These are phyloP conservation scores for Arabidopsis lyrata DNA, from an alignment of 441 rosid species.

Conservation along the genomic window DNA sequence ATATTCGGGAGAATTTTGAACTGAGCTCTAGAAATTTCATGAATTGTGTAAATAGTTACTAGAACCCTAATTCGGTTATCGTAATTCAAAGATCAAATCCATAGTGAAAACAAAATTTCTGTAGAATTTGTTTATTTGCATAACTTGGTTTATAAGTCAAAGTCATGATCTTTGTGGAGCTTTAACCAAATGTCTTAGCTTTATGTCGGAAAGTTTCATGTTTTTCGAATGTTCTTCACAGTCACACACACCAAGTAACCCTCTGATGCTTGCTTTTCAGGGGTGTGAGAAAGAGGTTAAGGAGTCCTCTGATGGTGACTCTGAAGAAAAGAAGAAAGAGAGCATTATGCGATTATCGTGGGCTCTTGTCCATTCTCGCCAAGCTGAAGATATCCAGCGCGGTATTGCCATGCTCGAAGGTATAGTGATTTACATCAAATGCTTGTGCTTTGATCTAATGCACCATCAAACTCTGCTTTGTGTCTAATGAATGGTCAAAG, in stretches of 20 bases:
- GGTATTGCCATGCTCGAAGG: constrained; percentile 95
- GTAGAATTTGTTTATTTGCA: neutral
- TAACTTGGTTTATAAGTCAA: neutral
- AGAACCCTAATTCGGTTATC: neutral
- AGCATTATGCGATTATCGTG: constrained; percentile 86
- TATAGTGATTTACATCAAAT: constrained; percentile 14
- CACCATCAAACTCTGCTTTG: neutral
- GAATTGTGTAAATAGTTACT: neutral
- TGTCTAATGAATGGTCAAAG: neutral
- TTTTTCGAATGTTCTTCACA: neutral
- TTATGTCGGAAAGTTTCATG: neutral
- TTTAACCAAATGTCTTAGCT: constrained; percentile 2
- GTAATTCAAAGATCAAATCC: neutral
- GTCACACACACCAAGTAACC: neutral
- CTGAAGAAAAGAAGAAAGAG: constrained; percentile 66
- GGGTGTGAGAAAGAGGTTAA: constrained; percentile 85
- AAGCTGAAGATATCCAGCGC: constrained; percentile 80
- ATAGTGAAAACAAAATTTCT: too few relatives aligned
- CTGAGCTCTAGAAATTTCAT: neutral
- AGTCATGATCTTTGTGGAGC: constrained; percentile 9
- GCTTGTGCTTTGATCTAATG: neutral
- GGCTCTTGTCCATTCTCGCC: constrained; percentile 95
- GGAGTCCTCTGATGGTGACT: constrained; percentile 57
- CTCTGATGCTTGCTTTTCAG: constrained; percentile 44
- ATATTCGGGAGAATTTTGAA: neutral